These are phyloP conservation scores for Kondoa malvinella DNA, from an alignment of 768 basidiomycete species.

Conservation along the genomic window DNA sequence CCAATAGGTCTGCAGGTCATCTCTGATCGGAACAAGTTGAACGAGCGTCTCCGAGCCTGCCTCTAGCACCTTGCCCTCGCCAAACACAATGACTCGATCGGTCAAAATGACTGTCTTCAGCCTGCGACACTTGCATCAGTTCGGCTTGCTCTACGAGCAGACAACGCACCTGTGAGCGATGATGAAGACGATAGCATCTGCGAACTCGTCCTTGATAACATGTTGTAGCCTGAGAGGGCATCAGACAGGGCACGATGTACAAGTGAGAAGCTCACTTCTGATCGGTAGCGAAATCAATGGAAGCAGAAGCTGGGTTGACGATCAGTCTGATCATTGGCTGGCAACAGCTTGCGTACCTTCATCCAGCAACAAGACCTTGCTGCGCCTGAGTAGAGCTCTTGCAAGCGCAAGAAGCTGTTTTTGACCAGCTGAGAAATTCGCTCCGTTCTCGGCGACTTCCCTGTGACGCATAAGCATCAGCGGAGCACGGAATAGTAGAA, in stretches of 20 bases:
- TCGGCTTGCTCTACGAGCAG: slow-evolving; percentile 42
- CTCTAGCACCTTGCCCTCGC: background rate
- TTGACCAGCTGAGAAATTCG: slow-evolving; percentile 22
- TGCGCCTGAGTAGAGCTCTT: slow-evolving; percentile 24
- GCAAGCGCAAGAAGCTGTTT: slow-evolving; percentile 27
- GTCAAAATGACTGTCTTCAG: background rate
- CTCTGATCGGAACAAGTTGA: too few relatives aligned
- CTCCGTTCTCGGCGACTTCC: slow-evolving; percentile 13
- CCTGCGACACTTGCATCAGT: too few relatives aligned
- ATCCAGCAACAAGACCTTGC: slow-evolving; percentile 22
- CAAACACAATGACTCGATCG: background rate
- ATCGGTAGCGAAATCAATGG: slow-evolving; percentile 17
- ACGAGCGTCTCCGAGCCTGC: too few relatives aligned
- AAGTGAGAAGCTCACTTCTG: slow-evolving; percentile 5
- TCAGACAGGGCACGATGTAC: background rate
- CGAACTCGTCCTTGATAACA: slow-evolving; percentile 55
- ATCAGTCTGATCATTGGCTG: background rate
- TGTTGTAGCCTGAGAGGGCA: slow-evolving; percentile 45
- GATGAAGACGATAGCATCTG: slow-evolving; percentile 50
- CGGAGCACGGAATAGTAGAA: background rate
- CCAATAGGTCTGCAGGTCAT: too few relatives aligned
- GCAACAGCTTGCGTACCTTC: slow-evolving; percentile 7
- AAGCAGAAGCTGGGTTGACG: slow-evolving; percentile 15
- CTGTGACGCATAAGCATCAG: slow-evolving; percentile 15
- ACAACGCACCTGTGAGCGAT: background rate